Evolutionary conservation across 345 rosid genomes (phyloP), one percentile per base, ranked within the genome.

Genomic region (Syzygium aromaticum): DNA sequence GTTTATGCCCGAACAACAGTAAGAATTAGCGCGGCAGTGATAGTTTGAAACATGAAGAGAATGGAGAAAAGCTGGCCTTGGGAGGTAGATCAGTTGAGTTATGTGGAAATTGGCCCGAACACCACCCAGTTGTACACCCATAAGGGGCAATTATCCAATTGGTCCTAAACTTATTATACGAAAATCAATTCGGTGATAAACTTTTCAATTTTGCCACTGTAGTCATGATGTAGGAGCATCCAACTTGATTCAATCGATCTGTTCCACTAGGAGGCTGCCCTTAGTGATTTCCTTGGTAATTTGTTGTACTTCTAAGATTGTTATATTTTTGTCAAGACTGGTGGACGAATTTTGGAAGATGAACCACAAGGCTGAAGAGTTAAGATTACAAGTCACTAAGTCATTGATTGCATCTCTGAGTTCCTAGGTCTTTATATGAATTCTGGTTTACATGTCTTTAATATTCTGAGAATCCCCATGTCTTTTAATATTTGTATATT

Each of bases 161-260:
- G n/a, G 0, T 61, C 33, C 7, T n/a, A 61, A 27, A 61, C 0
- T 8, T 27, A n/a, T 27, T 11, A 10, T 57, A 25, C 0, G 15
- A 25, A 61, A 61, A n/a, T 1, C 4, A 61, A 61, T 61, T 1
- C 3, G 13, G 2, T 61, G 33, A 0, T 61, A 5, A 61, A 61
- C 4, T n/a, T 1, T 61, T 61, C 1, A 13, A 61, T 27, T 61
- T 27, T 61, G 2, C 17, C 15, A 12, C n/a, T 61, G 0, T 28
- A n/a, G 2, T 27, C 43, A 3, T 40, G 43, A 40, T 40, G 6
- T 3, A 40, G 6, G 43, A 40, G 43, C 6, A 4, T 40, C 43
- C 43, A 40, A 40, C 43, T 40, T 40, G 6, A 40, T 40, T 40
- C 43, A 40, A 40, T 40, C 43, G 6, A 40, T 40, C 3, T 40